These are phyloP conservation scores for Mortierella sp. DNA, from an alignment of 371 early-diverging fungal species.

Conservation along the genomic window DNA sequence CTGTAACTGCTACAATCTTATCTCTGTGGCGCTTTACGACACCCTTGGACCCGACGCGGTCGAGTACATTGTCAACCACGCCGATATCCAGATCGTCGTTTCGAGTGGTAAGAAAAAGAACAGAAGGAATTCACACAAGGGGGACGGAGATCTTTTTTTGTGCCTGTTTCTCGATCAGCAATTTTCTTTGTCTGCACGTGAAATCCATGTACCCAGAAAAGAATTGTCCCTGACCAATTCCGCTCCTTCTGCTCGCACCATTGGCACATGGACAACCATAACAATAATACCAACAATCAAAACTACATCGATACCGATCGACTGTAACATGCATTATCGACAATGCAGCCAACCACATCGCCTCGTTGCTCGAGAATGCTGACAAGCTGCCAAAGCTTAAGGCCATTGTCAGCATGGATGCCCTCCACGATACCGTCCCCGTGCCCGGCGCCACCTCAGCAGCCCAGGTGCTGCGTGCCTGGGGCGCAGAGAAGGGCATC, in stretches of 20 bases:
- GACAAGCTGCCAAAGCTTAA: conserved; percentile 72
- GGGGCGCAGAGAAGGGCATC: conserved; percentile 65
- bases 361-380: conserved; percentile 67
- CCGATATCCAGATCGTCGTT: conserved; percentile 75
- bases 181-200: conserved; percentile 5
- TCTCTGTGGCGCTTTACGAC: conserved; percentile 89
- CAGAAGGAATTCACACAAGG: no score
- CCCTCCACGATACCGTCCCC: conserved; percentile 61
- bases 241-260: no score
- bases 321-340: no score
- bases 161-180: not conserved
- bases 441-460: conserved; percentile 57
- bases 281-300: not conserved
- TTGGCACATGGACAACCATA: no score
- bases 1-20: conserved; percentile 61
- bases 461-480: conserved; percentile 60
- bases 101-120: conserved; percentile 75
- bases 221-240: conserved; percentile 5
- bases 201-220: no score
- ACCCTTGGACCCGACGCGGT: conserved; percentile 83
- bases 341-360: conserved; percentile 68
- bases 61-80: conserved; percentile 79
- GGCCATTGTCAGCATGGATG: conserved; percentile 84
- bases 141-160: no score
- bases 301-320: not conserved